These are phyloP conservation scores for Rhizophora mangle DNA, from an alignment of 345 rosid genomes.

Conservation along the genomic window DNA sequence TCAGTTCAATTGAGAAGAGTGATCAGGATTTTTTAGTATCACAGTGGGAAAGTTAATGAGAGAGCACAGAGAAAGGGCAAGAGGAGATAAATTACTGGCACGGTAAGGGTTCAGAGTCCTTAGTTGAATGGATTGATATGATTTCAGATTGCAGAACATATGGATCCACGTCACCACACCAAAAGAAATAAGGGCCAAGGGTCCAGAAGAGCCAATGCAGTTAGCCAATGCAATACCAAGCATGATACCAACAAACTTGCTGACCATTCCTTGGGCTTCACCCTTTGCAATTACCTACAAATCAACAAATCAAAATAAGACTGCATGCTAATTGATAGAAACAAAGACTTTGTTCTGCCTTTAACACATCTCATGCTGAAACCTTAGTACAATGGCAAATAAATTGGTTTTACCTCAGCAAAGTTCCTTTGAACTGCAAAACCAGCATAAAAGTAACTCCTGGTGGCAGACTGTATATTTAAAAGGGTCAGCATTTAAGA, in stretches of 20 bases:
- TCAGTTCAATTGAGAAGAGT: too few species aligned
- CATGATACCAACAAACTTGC: conserved; percentile 77
- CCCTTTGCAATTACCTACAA: conserved; percentile 92
- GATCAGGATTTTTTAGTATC: neutral
- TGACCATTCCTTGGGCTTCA: conserved; percentile 99
- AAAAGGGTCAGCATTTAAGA: conserved; percentile 19
- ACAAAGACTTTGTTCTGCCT: neutral
- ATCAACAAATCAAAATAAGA: neutral
- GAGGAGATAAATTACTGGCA: conserved; percentile 63
- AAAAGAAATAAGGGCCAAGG: conserved; percentile 79
- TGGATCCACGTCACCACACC: conserved; percentile 77
- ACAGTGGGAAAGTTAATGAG: neutral
- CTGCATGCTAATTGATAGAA: neutral
- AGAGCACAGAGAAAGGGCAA: neutral
- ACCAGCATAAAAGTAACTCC: conserved; percentile 97
- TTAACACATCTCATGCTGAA: neutral
- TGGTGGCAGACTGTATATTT: conserved; percentile 71
- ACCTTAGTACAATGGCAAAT: conserved; percentile 10
- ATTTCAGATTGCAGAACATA: conserved; percentile 93
- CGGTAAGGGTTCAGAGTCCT: conserved; percentile 95
- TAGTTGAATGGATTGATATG: conserved; percentile 87
- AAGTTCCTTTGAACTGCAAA: conserved; percentile 99
- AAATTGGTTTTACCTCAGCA: conserved; percentile 68
- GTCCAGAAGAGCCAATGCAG: conserved; percentile 62
- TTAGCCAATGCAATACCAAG: conserved; percentile 86